Percentiles rank a stretch among this genome's conserved stretches.
phyloP scores from a whole-genome alignment of 176 grass and related monocot species.

The Lolium multiflorum region DNA sequence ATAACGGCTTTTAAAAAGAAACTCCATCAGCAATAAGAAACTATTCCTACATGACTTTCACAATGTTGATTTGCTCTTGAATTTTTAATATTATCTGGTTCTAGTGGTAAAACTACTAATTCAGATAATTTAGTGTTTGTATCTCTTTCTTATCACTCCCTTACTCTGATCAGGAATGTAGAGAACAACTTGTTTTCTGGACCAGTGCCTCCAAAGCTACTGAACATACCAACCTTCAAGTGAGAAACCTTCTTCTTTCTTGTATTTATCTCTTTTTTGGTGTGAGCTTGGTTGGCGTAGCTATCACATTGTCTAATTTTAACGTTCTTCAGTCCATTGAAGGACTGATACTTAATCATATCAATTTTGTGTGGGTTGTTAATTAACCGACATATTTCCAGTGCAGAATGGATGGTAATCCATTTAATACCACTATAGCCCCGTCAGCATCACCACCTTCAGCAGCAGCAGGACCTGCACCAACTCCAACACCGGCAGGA shows the following conservation, averaged over 20 bases:
- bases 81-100: background rate
- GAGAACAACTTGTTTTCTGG: slow-evolving; percentile 98
- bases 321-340: slow-evolving; percentile 11
- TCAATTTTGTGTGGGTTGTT: slow-evolving; percentile 35
- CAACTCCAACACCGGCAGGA: slow-evolving; percentile 58
- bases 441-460: slow-evolving; percentile 59
- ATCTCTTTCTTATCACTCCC: slow-evolving; percentile 33
- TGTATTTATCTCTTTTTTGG: slow-evolving; percentile 36
- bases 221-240: slow-evolving; percentile 87
- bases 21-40: slow-evolving; percentile 25
- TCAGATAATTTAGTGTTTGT: slow-evolving; percentile 4
- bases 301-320: slow-evolving; percentile 16
- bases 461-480: slow-evolving; percentile 44
- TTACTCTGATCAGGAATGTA: slow-evolving; percentile 77
- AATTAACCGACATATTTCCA: slow-evolving; percentile 42
- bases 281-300: background rate
- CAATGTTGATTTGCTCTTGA: background rate
- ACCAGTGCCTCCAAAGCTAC: slow-evolving; percentile 74
- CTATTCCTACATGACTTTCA: background rate
- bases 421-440: slow-evolving; percentile 79
- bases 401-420: slow-evolving; percentile 97
- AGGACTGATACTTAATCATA: slow-evolving; percentile 23
- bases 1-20: background rate
- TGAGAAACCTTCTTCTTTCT: slow-evolving; percentile 56
- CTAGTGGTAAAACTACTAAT: slow-evolving; percentile 9